Conservation (phyloP, 257 asterid species). For the Nicotiana sylvestris region DNA sequence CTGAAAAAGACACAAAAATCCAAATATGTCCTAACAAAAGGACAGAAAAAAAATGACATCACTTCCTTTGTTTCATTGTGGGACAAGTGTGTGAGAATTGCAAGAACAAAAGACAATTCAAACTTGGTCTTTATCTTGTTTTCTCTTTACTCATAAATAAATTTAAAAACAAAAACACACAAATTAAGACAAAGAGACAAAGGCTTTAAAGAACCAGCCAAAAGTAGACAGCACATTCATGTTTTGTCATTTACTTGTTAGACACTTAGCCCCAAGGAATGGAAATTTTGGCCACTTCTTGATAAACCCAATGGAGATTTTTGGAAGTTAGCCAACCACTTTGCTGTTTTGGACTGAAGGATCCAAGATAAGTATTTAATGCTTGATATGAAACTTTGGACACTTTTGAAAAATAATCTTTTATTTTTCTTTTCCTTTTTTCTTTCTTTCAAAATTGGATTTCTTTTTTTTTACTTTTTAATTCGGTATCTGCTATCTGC, state of each 20-base stretch:
- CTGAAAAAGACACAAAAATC: neutral
- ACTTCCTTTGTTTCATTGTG: neutral
- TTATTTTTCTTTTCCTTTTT: neutral
- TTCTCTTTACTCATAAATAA: neutral
- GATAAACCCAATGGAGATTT: neutral
- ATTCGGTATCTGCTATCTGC: too few relatives aligned
- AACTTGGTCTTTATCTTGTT: neutral
- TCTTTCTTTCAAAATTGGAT: neutral
- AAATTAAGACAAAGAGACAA: neutral
- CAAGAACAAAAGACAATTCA: slow-evolving; percentile 5
- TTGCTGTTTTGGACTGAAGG: neutral
- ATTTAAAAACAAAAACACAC: neutral
- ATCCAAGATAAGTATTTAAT: neutral
- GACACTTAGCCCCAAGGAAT: slow-evolving; percentile 2
- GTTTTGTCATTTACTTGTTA: slow-evolving; percentile 6
- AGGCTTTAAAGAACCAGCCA: neutral
- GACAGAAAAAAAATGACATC: slow-evolving; percentile 6
- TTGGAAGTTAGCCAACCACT: slow-evolving; percentile 1
- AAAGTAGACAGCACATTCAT: slow-evolving; percentile 11
- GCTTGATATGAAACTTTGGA: neutral
- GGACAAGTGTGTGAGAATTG: neutral
- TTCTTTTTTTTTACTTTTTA: neutral
- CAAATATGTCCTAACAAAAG: slow-evolving; percentile 11
- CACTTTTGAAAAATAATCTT: neutral
- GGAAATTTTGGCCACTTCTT: slow-evolving; percentile 10